Percentiles rank a stretch among this genome's conserved stretches.
These are phyloP conservation scores for Boechera retrofracta DNA, from an alignment of 345 rosid species.

Conservation along the genomic window DNA sequence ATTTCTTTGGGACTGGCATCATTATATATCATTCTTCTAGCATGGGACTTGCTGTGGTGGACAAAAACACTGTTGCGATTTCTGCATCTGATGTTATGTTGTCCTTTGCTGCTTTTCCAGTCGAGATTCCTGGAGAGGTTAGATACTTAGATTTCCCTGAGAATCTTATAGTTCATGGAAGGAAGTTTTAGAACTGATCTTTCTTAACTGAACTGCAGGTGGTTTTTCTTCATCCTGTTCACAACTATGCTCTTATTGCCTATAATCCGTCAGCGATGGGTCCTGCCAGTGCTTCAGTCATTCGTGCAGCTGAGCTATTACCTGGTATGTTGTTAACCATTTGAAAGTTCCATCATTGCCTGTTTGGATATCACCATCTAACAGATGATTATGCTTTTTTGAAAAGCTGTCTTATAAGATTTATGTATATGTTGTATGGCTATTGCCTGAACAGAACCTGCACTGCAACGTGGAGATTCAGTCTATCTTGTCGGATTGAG, in stretches of 20 bases:
- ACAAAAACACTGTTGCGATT: constrained; percentile 85
- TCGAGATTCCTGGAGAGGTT: constrained; percentile 99
- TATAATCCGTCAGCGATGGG: constrained; percentile 86
- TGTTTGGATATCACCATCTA: constrained; percentile 10
- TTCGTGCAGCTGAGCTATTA: constrained; percentile 85
- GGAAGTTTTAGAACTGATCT: constrained; percentile 33
- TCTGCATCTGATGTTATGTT: constrained; percentile 90
- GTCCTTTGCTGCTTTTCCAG: constrained; percentile 94
- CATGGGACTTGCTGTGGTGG: constrained; percentile 95
- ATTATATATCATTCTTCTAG: constrained; percentile 79
- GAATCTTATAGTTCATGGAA: constrained; percentile 17
- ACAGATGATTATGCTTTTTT: constrained; percentile 11
- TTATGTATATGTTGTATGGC: constrained; percentile 2
- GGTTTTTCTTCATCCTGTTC: constrained; percentile 97
- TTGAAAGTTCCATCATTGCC: constrained; percentile 22
- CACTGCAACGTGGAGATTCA: constrained; percentile 88
- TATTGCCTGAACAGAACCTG: constrained; percentile 63
- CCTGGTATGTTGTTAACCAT: constrained; percentile 61
- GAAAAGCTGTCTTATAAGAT: background rate
- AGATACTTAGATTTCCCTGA: constrained; percentile 12
- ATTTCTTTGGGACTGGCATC: constrained; percentile 89
- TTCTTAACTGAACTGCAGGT: constrained; percentile 58
- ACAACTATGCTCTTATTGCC: constrained; percentile 90
- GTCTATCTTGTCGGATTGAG: constrained; percentile 90
- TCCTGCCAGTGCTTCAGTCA: constrained; percentile 68